These are phyloP conservation scores for Vitis cinerea DNA, from an alignment of 164 flowering plant genomes.

Conservation along the genomic window DNA sequence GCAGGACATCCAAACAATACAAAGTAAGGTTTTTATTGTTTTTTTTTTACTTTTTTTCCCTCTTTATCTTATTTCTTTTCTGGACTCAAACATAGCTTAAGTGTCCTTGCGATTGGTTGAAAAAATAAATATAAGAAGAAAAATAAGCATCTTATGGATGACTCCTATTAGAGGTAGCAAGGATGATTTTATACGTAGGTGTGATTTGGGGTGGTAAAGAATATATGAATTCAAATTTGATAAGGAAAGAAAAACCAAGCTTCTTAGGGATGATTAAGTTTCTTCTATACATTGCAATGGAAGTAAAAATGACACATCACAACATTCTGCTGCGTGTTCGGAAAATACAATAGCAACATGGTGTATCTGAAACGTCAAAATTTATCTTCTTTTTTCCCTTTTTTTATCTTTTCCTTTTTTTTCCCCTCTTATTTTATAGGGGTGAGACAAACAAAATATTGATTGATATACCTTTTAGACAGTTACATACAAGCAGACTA, in stretches of 20 bases:
- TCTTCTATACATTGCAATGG: slow-evolving; percentile 18
- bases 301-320: not conserved
- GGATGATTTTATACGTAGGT: no score
- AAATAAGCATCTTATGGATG: slow-evolving; percentile 5
- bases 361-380: slow-evolving; percentile 9
- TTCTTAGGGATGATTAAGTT: not conserved
- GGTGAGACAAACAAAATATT: slow-evolving; percentile 23
- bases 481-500: slow-evolving; percentile 61
- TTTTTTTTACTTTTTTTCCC: no score
- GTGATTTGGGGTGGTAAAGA: no score
- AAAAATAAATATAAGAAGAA: not conserved
- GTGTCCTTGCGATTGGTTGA: no score
- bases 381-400: not conserved
- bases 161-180: no score
- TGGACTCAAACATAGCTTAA: no score
- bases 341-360: slow-evolving; percentile 22
- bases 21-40: no score
- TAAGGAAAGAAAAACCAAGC: slow-evolving; percentile 1
- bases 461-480: slow-evolving; percentile 34
- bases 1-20: no score
- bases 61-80: no score
- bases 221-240: no score
- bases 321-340: slow-evolving; percentile 7
- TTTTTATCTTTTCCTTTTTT: slow-evolving; percentile 1
- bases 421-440: slow-evolving; percentile 27